A percentile compares a stretch with the other conserved stretches of the same genome.
phyloP scores from a whole-genome alignment of 2,329 filamentous ascomycete species.

The Diplocarpon mali region DNA sequence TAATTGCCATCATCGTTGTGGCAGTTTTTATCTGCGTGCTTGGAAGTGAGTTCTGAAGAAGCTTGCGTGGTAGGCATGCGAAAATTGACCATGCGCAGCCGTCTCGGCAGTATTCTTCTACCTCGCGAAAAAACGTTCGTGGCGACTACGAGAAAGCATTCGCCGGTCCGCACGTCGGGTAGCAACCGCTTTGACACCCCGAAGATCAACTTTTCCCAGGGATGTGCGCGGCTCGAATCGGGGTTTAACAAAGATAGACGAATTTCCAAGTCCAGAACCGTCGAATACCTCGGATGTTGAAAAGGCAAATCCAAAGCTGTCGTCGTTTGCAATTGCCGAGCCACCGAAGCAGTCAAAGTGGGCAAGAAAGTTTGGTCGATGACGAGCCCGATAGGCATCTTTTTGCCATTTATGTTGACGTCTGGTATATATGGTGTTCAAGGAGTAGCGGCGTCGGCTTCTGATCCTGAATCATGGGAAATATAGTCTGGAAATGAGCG shows the following conservation, averaged over 20 bases:
- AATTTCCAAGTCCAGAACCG: conserved; percentile 45
- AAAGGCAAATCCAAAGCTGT: conserved; percentile 35
- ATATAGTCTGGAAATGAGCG: conserved; percentile 1
- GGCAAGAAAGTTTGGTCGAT: conserved; percentile 21
- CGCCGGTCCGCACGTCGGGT: conserved; percentile 55
- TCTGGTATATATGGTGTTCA: neutral
- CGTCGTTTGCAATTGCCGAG: conserved; percentile 25
- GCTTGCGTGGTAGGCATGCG: neutral
- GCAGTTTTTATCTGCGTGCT: conserved; percentile 56
- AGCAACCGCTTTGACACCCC: conserved; percentile 49
- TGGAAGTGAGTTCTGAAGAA: conserved; percentile 44
- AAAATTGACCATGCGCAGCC: conserved; percentile 9
- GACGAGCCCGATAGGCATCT: conserved; percentile 8
- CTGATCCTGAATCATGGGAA: neutral
- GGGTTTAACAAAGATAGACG: conserved; percentile 37
- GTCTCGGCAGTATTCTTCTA: conserved; percentile 56
- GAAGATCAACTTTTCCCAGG: conserved; percentile 48
- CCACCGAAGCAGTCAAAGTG: conserved; percentile 25
- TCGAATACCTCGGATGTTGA: conserved; percentile 45
- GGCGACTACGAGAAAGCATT: conserved; percentile 65
- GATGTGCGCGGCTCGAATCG: conserved; percentile 35
- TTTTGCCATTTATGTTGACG: conserved; percentile 9
- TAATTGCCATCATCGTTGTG: conserved; percentile 65
- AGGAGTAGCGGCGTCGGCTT: neutral
- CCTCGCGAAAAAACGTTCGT: conserved; percentile 74